phyloP scores from a whole-genome alignment of 305 asterid genomes.

The Stenogyne calaminthoides region DNA sequence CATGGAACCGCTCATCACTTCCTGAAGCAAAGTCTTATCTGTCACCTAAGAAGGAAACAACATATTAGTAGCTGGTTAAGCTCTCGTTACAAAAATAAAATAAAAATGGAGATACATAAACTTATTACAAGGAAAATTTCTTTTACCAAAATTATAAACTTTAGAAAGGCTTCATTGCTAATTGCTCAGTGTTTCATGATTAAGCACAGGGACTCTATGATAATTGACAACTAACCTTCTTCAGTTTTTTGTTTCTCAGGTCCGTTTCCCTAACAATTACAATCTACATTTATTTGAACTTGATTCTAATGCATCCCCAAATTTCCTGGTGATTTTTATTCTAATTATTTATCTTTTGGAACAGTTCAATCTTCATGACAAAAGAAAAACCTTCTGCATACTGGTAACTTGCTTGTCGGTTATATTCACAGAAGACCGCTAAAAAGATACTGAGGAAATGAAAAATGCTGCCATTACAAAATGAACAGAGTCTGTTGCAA shows the following conservation, averaged over 20 bases:
- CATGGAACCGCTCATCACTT: slow-evolving; percentile 83
- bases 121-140: neutral
- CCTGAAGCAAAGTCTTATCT: slow-evolving; percentile 79
- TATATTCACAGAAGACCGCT: neutral
- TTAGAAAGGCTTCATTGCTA: slow-evolving; percentile 16
- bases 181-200: neutral
- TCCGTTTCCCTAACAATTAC: neutral
- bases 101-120: neutral
- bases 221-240: neutral
- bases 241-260: neutral
- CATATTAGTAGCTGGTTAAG: slow-evolving; percentile 31
- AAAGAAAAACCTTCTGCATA: neutral
- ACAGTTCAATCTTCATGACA: neutral
- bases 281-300: neutral
- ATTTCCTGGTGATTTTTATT: neutral
- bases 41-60: slow-evolving; percentile 65
- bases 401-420: neutral
- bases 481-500: neutral
- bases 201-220: neutral
- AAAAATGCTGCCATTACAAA: neutral
- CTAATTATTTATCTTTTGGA: neutral
- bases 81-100: neutral
- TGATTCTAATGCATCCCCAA: neutral
- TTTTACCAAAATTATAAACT: slow-evolving; percentile 1
- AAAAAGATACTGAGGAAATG: neutral